A percentile compares a stretch with the other conserved stretches of the same genome.
Conservation (phyloP, 1,284 basidiomycete genomes). For the Takashimella koratensis region DNA sequence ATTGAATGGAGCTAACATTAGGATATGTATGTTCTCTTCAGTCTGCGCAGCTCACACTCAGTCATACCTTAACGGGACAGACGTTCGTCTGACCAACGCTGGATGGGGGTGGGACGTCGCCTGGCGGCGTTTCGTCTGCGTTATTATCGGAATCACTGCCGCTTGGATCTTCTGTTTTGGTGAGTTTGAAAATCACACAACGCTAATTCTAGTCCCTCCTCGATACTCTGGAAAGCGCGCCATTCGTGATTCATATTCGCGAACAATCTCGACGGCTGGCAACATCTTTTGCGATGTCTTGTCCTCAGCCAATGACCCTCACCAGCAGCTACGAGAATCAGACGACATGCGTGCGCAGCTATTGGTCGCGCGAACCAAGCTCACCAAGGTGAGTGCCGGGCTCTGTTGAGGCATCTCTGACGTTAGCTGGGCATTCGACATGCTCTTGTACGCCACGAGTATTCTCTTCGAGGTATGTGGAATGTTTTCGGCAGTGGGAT, state of each 20-base stretch:
- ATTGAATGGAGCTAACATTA: background rate
- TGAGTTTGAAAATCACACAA: conserved; percentile 7
- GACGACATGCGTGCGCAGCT: conserved; percentile 29
- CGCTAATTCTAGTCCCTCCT: conserved; percentile 42
- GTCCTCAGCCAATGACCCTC: conserved; percentile 43
- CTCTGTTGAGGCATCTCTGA: too few relatives aligned
- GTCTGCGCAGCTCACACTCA: conserved; percentile 2
- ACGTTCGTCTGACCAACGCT: conserved; percentile 39
- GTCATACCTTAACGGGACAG: conserved; percentile 42
- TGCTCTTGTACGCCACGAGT: conserved; percentile 44
- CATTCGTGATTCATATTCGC: conserved; percentile 48
- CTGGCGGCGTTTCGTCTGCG: conserved; percentile 51
- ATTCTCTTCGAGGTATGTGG: conserved; percentile 35
- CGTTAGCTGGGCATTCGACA: conserved; percentile 43
- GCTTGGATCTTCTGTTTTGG: conserved; percentile 43
- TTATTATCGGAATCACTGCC: conserved; percentile 42
- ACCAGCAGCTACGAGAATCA: conserved; percentile 23
- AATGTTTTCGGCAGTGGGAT: background rate
- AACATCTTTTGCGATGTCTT: conserved; percentile 49
- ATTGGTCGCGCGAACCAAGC: conserved; percentile 36
- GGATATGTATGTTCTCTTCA: conserved; percentile 22
- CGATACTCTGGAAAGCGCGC: conserved; percentile 46
- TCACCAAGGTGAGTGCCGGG: too few relatives aligned
- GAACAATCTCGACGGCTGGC: conserved; percentile 46
- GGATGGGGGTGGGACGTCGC: conserved; percentile 51